Evolutionary conservation across 805 yeast genomes (phyloP), one percentile per base, ranked within the genome.

Genomic region (Yarrowia deformans): DNA sequence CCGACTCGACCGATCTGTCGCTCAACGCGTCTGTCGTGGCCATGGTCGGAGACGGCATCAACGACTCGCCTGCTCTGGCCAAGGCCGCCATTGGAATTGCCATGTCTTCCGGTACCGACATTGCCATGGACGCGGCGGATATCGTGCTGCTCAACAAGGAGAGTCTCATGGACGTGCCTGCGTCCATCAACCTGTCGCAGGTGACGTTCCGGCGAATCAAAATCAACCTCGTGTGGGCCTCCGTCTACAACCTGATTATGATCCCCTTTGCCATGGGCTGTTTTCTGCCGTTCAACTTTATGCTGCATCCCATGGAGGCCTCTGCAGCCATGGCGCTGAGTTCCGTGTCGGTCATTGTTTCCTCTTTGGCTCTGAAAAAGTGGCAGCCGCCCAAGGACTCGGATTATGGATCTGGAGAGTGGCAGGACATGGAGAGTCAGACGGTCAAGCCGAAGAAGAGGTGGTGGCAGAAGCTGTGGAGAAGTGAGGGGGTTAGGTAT

Each of bases 61-160:
- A 95, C 78, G 99, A 95, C 77, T 97, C 98, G 0, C 98, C 99
- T 0, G 98, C 98, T 0, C 83, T 95, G 69, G 97, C 91, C 0
- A 84, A 89, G 69, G 90, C 97, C 0, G 91, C 93, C 72, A 79
- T 95, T 19, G 99, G 99, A 32, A 87, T 96, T 74, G 95, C 98
- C 12, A 87, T 96, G 70, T 89, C 96, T 10, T 86, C 96, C 0
- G 97, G 98, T 6, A 91, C 98, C 0, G 98, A 95, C 75, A 91
- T 95, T 73, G 98, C 99, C 0, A 90, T 95, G 73, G 97, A 93
- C 73, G 91, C 97, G n/a, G 97, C 99, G 0, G 97, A 93, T 77
- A 85, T 95, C 46, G 97, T 95, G 19, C 81, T 95, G 16, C 74
- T 78, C 29, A 72, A 72, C 29, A 76, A 76, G 43, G 78, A 79